phyloP scores from a whole-genome alignment of 2,329 filamentous ascomycete genomes.

The Drechslerella coelobrocha region DNA sequence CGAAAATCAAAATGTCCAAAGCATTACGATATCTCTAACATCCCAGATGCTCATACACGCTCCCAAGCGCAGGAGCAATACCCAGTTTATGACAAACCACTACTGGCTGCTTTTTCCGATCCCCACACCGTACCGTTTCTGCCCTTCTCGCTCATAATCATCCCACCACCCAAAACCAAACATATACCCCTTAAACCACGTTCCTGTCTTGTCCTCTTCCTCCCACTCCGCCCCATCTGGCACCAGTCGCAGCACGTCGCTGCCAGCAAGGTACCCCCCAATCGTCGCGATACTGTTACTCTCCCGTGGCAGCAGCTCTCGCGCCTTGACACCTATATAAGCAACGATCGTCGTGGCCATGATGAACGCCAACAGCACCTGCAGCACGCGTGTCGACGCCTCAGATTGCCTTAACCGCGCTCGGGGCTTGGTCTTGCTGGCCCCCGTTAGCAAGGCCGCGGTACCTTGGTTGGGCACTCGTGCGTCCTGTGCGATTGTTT shows the following conservation, averaged over 20 bases:
- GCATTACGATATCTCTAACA: too few relatives aligned
- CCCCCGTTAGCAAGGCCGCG: slow-evolving; percentile 13
- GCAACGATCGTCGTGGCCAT: slow-evolving; percentile 53
- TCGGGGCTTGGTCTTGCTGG: slow-evolving; percentile 24
- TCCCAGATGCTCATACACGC: neutral
- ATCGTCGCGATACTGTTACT: slow-evolving; percentile 56
- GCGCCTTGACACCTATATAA: slow-evolving; percentile 52
- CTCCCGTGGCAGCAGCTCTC: slow-evolving; percentile 55
- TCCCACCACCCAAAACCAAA: slow-evolving; percentile 52
- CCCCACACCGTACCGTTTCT: slow-evolving; percentile 36
- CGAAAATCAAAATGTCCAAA: too few relatives aligned
- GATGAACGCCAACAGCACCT: slow-evolving; percentile 56
- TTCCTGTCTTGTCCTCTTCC: slow-evolving; percentile 49
- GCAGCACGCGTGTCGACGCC: slow-evolving; percentile 55
- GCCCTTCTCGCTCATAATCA: slow-evolving; percentile 24
- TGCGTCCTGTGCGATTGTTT: slow-evolving; percentile 53
- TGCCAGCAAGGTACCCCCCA: slow-evolving; percentile 55
- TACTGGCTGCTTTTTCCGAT: slow-evolving; percentile 23
- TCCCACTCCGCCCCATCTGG: slow-evolving; percentile 55
- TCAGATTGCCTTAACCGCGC: slow-evolving; percentile 54
- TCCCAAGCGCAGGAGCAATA: too few relatives aligned
- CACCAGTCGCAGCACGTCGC: slow-evolving; percentile 54
- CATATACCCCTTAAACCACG: slow-evolving; percentile 50
- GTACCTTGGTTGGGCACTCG: slow-evolving; percentile 41
- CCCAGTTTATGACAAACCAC: neutral